phyloP scores from a whole-genome alignment of 495 filamentous ascomycete genomes.

The Jackrogersella multiformis region DNA sequence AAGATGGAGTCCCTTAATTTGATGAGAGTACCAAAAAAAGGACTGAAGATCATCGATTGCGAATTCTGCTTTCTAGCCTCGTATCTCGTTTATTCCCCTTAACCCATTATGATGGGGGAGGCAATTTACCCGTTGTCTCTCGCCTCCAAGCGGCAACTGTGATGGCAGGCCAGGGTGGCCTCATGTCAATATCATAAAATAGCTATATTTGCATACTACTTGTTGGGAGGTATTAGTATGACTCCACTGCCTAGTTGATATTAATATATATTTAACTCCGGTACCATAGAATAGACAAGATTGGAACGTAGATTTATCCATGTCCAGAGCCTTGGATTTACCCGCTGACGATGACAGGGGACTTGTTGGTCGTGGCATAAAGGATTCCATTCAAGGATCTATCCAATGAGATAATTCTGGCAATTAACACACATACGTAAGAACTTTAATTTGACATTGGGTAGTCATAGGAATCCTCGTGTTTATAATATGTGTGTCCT shows the following conservation, averaged over 20 bases:
- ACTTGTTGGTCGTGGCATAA: not conserved
- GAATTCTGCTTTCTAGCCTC: not conserved
- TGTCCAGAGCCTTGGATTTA: conserved; percentile 21
- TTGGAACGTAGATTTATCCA: conserved; percentile 31
- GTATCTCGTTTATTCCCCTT: not conserved
- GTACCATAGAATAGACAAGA: conserved; percentile 2
- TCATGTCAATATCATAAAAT: conserved; percentile 14
- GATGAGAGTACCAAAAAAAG: not conserved
- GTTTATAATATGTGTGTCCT: not conserved
- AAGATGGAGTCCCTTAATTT: not conserved
- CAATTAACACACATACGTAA: not conserved
- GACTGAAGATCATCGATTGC: not conserved
- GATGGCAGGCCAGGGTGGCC: conserved; percentile 8
- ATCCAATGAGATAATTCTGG: conserved; percentile 18
- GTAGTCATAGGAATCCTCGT: not conserved
- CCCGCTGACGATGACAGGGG: conserved; percentile 18
- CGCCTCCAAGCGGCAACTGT: not conserved
- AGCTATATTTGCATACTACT: conserved; percentile 6
- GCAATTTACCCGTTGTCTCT: not conserved
- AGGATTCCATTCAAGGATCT: conserved; percentile 20
- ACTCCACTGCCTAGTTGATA: conserved; percentile 12
- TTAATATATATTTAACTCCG: conserved; percentile 14
- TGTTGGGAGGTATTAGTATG: conserved; percentile 14
- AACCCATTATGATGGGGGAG: not conserved
- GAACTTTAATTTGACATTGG: conserved; percentile 31